Base-by-base conservation (phyloP, 495 filamentous ascomycete species). In the Cudoniella acicularis region DNA sequence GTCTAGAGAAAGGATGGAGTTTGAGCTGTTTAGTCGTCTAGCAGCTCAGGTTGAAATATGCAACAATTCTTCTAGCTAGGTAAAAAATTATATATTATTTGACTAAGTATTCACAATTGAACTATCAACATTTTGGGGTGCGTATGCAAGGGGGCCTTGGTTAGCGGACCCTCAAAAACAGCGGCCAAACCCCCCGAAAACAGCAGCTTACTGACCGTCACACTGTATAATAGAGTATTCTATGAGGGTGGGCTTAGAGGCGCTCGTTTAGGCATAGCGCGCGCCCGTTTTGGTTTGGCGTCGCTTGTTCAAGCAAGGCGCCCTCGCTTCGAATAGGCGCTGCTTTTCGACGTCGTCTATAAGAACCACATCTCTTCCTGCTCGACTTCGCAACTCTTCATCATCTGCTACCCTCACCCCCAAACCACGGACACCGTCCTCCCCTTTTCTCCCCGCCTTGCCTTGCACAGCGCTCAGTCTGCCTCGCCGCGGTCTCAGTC, bases 281-380 rank as follows among this genome's bases (percentile, higher is more conserved):
- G 41, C 41, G 41, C 54, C 54, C 11, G 25, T 56, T 43, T 47
- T 1, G 56, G 56, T 51, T 52, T 59, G 30, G 56, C 56, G 46
- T 20, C 17, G 45, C 56, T 25, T 6, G 24, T 51, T 52, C 48
- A 22, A 47, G 56, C 56, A 59, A 56, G 59, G 59, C 47, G 59
- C 30, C 23, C 59, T 61, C 59, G 59, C 59, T 61, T 61, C 51
- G 42, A 16, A 18, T 20, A 48, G 50, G 27, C 57, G 50, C 49
- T 59, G 57, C 57, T 59, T 59, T 59, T 52, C 36, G 50, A 59
- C 49, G 30, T 59, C 36, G 57, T 53, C 18, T 54, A 59, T 56
- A 56, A 49, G 46, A 56, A 47, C 54, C 54, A 3, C 13, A 4
- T 25, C 42, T 26, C 56, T 18, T n/a, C n/a, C n/a, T n/a, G n/a